Conservation (phyloP, 805 yeast species). For the Komagataella pseudopastoris region DNA sequence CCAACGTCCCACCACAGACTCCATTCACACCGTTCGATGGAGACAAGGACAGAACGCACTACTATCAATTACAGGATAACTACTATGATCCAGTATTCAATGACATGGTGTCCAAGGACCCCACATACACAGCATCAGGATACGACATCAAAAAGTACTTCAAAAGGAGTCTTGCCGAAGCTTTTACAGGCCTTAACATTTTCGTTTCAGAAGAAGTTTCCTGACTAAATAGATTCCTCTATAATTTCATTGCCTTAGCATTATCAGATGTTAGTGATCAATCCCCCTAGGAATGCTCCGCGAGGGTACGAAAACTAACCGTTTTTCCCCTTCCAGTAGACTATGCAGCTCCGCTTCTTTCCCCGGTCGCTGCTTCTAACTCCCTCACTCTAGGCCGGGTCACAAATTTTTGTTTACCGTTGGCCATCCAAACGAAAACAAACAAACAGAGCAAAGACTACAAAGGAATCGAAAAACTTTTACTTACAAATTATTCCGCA, state of each 20-base stretch:
- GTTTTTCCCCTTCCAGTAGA: background rate
- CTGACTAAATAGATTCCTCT: too few relatives aligned
- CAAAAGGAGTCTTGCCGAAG: conserved; percentile 70
- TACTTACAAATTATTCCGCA: background rate
- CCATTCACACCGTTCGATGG: conserved; percentile 96
- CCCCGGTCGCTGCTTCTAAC: background rate
- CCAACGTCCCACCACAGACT: conserved; percentile 12
- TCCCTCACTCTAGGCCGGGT: background rate
- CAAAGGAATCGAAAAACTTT: background rate
- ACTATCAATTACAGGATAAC: conserved; percentile 25
- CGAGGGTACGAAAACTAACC: background rate
- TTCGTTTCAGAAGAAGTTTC: conserved; percentile 42
- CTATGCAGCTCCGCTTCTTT: background rate
- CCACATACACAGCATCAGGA: conserved; percentile 75
- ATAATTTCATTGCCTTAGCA: too few relatives aligned
- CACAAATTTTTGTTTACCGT: background rate
- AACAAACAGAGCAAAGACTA: background rate
- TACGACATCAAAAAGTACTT: conserved; percentile 60
- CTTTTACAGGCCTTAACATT: conserved; percentile 84
- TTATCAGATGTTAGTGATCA: too few relatives aligned
- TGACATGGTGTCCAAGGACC: conserved; percentile 27
- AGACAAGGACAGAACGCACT: conserved; percentile 48
- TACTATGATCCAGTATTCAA: conserved; percentile 52
- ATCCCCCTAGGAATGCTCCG: background rate
- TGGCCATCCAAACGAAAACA: background rate